phyloP scores from a whole-genome alignment of 257 asterid genomes.

The Datura wrightii region DNA sequence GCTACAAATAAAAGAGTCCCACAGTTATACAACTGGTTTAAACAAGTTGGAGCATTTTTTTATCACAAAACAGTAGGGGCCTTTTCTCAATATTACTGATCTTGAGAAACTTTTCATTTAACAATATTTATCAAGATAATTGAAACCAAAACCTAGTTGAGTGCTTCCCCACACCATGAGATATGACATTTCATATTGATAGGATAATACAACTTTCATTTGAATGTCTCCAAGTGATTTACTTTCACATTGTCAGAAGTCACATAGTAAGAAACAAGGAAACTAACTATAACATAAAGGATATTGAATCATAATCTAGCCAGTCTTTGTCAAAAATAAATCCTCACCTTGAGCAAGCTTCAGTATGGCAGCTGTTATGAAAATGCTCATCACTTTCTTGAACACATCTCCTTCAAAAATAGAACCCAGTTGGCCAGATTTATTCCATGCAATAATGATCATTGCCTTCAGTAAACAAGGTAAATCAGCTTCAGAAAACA shows the following conservation, averaged over 20 bases:
- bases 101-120: slow-evolving; percentile 17
- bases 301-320: slow-evolving; percentile 9
- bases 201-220: background rate
- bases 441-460: slow-evolving; percentile 93
- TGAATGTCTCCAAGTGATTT: background rate
- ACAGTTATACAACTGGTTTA: background rate
- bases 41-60: background rate
- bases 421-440: slow-evolving; percentile 66
- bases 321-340: slow-evolving; percentile 13
- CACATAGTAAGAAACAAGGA: background rate
- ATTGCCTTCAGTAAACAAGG: slow-evolving; percentile 65
- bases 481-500: slow-evolving; percentile 28
- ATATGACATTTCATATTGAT: background rate
- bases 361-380: slow-evolving; percentile 89
- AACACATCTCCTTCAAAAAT: slow-evolving; percentile 70
- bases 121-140: background rate
- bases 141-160: background rate
- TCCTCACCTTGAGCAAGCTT: slow-evolving; percentile 79
- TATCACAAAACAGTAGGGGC: background rate
- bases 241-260: background rate
- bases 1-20: background rate
- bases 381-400: slow-evolving; percentile 87
- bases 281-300: slow-evolving; percentile 27
- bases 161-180: slow-evolving; percentile 11
- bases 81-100: background rate